Conservation (phyloP, 2,329 filamentous ascomycete species). For the Fusarium sp. region DNA sequence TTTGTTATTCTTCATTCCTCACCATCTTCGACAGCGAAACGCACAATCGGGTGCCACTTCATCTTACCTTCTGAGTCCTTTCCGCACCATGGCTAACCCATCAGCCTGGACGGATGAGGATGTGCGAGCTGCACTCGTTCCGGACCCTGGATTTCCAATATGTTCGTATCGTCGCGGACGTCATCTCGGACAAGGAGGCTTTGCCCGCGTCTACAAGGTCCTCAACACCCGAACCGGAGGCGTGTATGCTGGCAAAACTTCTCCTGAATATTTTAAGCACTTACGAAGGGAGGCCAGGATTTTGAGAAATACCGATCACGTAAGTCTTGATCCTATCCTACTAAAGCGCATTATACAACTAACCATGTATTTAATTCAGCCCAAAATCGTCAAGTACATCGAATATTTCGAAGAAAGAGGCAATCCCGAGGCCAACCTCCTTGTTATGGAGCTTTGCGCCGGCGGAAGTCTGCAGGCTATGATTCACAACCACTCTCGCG, state of each 20-base stretch:
- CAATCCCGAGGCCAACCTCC: constrained; percentile 31
- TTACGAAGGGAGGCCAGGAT: constrained; percentile 41
- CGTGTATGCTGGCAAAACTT: constrained; percentile 47
- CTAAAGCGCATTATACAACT: background rate
- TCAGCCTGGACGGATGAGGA: constrained; percentile 39
- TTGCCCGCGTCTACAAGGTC: constrained; percentile 46
- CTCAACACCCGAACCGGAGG: constrained; percentile 36
- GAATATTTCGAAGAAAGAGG: constrained; percentile 42
- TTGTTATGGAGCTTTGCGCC: constrained; percentile 48
- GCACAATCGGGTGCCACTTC: background rate
- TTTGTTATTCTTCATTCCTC: background rate
- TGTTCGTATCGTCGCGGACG: constrained; percentile 42
- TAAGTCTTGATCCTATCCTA: constrained; percentile 20
- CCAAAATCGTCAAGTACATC: constrained; percentile 45
- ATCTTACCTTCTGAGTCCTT: background rate
- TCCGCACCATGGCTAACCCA: background rate
- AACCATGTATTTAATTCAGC: constrained; percentile 18
- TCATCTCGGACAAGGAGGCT: constrained; percentile 45
- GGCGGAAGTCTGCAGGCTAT: constrained; percentile 43
- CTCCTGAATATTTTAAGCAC: constrained; percentile 28
- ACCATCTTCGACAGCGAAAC: background rate
- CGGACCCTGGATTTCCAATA: constrained; percentile 18
- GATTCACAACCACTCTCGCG: constrained; percentile 39
- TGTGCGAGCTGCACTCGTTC: constrained; percentile 7
- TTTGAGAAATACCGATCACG: constrained; percentile 41